A percentile compares a stretch with the other conserved stretches of the same genome.
Conservation (phyloP, 2,329 filamentous ascomycete genomes). For the Calonectria pauciramosa region DNA sequence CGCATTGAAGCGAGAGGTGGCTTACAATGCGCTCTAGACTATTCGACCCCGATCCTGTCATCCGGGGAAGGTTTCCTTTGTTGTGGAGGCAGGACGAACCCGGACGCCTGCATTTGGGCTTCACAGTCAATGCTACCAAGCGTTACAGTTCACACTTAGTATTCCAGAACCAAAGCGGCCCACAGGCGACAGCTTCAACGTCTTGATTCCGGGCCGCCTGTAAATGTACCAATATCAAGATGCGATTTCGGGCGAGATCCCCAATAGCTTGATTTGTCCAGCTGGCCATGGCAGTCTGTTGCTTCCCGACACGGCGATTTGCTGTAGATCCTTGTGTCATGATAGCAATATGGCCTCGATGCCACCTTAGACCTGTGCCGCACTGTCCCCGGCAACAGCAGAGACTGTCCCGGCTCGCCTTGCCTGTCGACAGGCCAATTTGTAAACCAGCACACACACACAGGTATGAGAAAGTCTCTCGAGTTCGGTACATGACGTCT, state of each 20-base stretch:
- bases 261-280: background rate
- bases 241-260: background rate
- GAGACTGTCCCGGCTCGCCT: background rate
- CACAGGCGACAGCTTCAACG: background rate
- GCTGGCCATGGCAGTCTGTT: background rate
- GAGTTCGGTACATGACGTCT: background rate
- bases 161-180: background rate
- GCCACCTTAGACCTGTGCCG: background rate
- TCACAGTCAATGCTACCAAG: background rate
- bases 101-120: background rate
- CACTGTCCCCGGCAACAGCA: background rate
- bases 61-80: background rate
- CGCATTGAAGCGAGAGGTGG: background rate
- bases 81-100: background rate
- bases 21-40: background rate
- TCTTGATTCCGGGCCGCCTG: background rate
- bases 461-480: background rate
- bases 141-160: background rate
- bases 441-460: background rate
- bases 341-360: background rate
- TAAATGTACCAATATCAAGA: background rate
- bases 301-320: background rate
- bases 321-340: background rate
- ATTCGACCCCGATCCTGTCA: background rate
- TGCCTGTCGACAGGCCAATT: background rate